Evolutionary conservation across 2,329 filamentous ascomycete species (phyloP).

Genomic region (Xenosphaeropsis pyriputrescens): DNA sequence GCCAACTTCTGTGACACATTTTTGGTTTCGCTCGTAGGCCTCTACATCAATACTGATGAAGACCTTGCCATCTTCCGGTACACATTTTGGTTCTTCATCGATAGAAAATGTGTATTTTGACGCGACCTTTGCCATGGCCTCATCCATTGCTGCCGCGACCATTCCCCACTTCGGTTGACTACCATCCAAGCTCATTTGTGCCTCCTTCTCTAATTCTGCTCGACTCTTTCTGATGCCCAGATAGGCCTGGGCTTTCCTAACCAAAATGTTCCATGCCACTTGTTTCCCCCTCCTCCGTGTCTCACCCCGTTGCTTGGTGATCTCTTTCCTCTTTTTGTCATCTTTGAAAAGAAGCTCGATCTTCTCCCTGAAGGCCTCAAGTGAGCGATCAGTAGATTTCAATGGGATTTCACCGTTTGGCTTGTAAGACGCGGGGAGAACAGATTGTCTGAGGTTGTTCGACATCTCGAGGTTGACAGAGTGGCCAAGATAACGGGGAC

Average conservation of each 20-base stretch:
- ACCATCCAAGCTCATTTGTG: background rate
- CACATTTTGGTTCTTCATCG: conserved; percentile 26
- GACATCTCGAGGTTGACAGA: conserved; percentile 26
- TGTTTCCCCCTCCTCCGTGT: conserved; percentile 30
- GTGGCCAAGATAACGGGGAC: conserved; percentile 53
- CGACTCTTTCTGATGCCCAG: conserved; percentile 46
- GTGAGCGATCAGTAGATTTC: conserved; percentile 14
- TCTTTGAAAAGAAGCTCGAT: conserved; percentile 35
- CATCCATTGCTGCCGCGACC: conserved; percentile 12
- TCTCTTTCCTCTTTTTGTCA: conserved; percentile 29
- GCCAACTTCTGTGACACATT: conserved; percentile 71
- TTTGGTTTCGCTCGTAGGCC: conserved; percentile 53
- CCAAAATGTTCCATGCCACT: conserved; percentile 33
- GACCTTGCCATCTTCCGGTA: conserved; percentile 39
- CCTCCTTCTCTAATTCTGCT: background rate
- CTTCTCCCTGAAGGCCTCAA: conserved; percentile 35
- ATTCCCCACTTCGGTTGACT: conserved; percentile 6
- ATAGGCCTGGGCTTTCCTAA: conserved; percentile 53
- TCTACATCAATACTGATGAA: conserved; percentile 77
- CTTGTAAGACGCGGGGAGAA: conserved; percentile 17
- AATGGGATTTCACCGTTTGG: conserved; percentile 7
- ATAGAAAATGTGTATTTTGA: conserved; percentile 23
- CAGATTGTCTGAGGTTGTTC: conserved; percentile 8
- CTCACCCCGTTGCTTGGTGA: conserved; percentile 30
- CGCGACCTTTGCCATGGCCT: conserved; percentile 13